Percentiles rank a stretch among this genome's conserved stretches.
phyloP scores from a whole-genome alignment of 1,284 basidiomycete species.

The Apiotrichum laibachii region DNA sequence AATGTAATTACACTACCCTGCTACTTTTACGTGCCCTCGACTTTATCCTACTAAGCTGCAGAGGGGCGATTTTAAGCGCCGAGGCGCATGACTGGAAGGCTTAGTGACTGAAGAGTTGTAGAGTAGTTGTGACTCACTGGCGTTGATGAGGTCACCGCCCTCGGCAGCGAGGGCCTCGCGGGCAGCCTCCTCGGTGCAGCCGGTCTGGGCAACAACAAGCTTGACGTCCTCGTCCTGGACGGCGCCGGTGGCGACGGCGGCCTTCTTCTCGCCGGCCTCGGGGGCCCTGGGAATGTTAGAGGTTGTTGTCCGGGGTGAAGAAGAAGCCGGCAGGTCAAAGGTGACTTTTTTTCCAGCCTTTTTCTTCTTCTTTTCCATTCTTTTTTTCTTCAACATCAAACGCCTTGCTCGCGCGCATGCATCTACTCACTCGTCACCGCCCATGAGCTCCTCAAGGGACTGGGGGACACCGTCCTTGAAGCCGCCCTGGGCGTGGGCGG shows the following conservation, averaged over 20 bases:
- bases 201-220: slow-evolving; percentile 79
- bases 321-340: not conserved
- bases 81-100: slow-evolving; percentile 30
- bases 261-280: slow-evolving; percentile 57
- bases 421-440: slow-evolving; percentile 59
- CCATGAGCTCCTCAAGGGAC: slow-evolving; percentile 58
- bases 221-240: slow-evolving; percentile 93
- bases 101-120: not conserved
- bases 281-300: slow-evolving; percentile 56
- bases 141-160: slow-evolving; percentile 88
- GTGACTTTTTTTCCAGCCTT: not conserved
- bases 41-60: not conserved
- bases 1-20: slow-evolving; percentile 17
- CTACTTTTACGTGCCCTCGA: slow-evolving; percentile 10
- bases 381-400: slow-evolving; percentile 2
- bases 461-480: slow-evolving; percentile 57
- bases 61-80: slow-evolving; percentile 21
- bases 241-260: slow-evolving; percentile 57
- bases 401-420: not conserved
- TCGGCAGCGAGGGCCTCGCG: slow-evolving; percentile 84
- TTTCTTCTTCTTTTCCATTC: not conserved
- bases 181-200: slow-evolving; percentile 81
- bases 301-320: not conserved
- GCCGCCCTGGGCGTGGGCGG: slow-evolving; percentile 47
- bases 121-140: slow-evolving; percentile 63